Conservation (phyloP, 805 yeast species). For the Torulaspora maleeae region DNA sequence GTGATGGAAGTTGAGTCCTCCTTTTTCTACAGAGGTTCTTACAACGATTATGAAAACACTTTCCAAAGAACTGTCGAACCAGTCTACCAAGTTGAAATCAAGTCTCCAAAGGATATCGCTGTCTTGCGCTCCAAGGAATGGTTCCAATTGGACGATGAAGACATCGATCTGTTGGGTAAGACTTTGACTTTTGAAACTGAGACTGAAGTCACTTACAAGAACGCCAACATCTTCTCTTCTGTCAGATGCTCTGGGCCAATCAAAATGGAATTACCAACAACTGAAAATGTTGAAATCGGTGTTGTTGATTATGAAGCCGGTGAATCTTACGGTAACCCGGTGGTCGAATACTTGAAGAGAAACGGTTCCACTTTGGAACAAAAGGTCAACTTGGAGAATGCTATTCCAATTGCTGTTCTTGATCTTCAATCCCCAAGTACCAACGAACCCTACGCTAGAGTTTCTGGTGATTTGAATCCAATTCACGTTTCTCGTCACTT, state of each 20-base stretch:
- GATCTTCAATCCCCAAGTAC: constrained; percentile 82
- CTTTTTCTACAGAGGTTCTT: constrained; percentile 93
- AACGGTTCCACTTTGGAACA: constrained; percentile 92
- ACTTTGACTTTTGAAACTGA: constrained; percentile 84
- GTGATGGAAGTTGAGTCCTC: constrained; percentile 93
- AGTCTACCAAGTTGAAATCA: constrained; percentile 73
- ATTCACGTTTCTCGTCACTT: constrained; percentile 95
- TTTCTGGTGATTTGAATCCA: constrained; percentile 97
- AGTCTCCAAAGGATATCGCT: constrained; percentile 83
- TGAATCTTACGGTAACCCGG: constrained; percentile 95
- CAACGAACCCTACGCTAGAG: constrained; percentile 93
- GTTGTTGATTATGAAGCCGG: constrained; percentile 84
- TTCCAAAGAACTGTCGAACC: constrained; percentile 84
- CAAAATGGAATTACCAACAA: constrained; percentile 83
- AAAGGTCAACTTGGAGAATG: constrained; percentile 83
- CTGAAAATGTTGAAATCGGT: constrained; percentile 81
- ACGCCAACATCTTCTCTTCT: constrained; percentile 67
- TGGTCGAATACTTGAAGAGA: constrained; percentile 85
- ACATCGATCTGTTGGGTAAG: constrained; percentile 67
- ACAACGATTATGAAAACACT: constrained; percentile 83
- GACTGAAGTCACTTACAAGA: constrained; percentile 77
- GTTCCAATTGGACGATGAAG: constrained; percentile 78
- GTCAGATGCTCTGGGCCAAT: constrained; percentile 84
- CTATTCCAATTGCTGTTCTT: constrained; percentile 71
- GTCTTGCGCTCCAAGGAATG: constrained; percentile 94